Evolutionary conservation across 495 filamentous ascomycete genomes (phyloP).

Genomic region (Neurospora sp.): DNA sequence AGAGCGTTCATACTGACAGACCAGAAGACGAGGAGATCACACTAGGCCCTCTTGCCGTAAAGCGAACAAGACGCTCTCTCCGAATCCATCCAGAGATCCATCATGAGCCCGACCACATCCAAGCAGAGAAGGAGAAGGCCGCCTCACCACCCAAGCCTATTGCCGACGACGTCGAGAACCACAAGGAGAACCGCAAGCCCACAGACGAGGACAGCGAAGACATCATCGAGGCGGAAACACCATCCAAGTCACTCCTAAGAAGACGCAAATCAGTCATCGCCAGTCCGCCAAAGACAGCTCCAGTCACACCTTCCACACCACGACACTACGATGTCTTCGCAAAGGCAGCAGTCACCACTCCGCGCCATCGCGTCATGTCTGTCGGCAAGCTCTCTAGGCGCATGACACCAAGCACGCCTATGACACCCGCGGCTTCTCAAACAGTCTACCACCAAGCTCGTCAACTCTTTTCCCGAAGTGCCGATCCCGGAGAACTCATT

Average conservation of each 20-base stretch:
- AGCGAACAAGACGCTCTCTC: constrained; percentile 52
- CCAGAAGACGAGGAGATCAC: constrained; percentile 14
- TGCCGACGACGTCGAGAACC: background rate
- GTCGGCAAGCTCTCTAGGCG: constrained; percentile 41
- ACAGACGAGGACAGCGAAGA: background rate
- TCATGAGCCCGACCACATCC: background rate
- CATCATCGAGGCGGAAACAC: background rate
- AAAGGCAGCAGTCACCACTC: constrained; percentile 30
- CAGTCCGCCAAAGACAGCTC: constrained; percentile 10
- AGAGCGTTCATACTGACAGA: constrained; percentile 25
- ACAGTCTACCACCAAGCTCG: constrained; percentile 80
- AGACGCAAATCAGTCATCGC: background rate
- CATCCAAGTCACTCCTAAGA: background rate
- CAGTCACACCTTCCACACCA: constrained; percentile 57
- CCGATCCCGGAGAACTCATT: constrained; percentile 63
- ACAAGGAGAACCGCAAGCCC: background rate
- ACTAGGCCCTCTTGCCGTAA: constrained; percentile 30
- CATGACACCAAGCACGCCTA: constrained; percentile 48
- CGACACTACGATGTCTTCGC: constrained; percentile 45
- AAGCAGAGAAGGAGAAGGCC: constrained; percentile 34
- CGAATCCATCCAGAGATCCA: constrained; percentile 1
- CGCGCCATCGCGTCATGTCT: constrained; percentile 40
- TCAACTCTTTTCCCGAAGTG: constrained; percentile 74
- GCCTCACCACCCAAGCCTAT: constrained; percentile 32
- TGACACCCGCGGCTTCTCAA: constrained; percentile 50